Conservation (phyloP, 1,139 yeast genomes). For the Geotrichum armillariae region DNA sequence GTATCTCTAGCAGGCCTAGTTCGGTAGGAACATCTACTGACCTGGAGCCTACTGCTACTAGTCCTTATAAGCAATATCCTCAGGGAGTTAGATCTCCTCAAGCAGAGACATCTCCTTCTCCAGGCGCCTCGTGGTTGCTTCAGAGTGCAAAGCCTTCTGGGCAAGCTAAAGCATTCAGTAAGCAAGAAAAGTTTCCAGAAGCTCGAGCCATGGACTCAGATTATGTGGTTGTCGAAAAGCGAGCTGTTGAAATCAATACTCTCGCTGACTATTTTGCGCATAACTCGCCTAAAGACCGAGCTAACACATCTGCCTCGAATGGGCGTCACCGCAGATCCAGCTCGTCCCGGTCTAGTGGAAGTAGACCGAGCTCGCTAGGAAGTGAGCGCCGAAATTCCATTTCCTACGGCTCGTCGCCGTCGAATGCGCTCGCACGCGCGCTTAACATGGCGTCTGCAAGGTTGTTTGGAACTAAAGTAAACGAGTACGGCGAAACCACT, state of each 20-base stretch:
- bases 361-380: slow-evolving; percentile 14
- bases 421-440: slow-evolving; percentile 85
- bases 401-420: slow-evolving; percentile 65
- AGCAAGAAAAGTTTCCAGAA: neutral
- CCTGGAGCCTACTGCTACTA: neutral
- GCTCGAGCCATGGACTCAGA: slow-evolving; percentile 56
- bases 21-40: slow-evolving; percentile 5
- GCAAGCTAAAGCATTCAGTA: neutral
- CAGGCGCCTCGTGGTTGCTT: slow-evolving; percentile 30
- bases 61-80: neutral
- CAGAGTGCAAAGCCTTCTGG: slow-evolving; percentile 3
- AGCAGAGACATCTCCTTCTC: slow-evolving; percentile 29
- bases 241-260: slow-evolving; percentile 93
- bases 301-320: slow-evolving; percentile 5
- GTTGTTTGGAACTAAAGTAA: slow-evolving; percentile 59
- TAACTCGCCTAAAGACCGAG: slow-evolving; percentile 27
- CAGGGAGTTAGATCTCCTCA: neutral
- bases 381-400: slow-evolving; percentile 34
- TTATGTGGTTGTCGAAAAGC: slow-evolving; percentile 91
- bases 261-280: slow-evolving; percentile 81
- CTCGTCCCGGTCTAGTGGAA: neutral
- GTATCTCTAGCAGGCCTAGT: neutral
- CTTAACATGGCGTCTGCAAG: slow-evolving; percentile 85
- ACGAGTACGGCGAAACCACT: slow-evolving; percentile 29
- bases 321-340: slow-evolving; percentile 25